phyloP scores from a whole-genome alignment of 2,329 filamentous ascomycete genomes.

The Aspergillus quadrilineatus region DNA sequence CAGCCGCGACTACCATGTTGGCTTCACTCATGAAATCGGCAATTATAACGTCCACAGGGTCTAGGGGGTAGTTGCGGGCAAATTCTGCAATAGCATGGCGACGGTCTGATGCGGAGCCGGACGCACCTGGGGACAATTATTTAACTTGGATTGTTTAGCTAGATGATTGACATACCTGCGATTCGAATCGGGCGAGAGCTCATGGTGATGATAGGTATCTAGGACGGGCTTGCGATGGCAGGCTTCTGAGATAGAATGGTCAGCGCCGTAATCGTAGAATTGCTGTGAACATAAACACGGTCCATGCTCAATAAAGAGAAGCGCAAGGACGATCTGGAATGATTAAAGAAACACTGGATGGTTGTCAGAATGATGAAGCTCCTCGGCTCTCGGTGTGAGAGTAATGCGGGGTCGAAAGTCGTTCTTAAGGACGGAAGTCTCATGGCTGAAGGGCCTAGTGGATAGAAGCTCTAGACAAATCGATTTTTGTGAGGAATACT shows the following conservation, averaged over 20 bases:
- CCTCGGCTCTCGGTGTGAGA: conserved; percentile 18
- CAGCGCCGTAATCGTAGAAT: no score
- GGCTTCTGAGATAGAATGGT: neutral
- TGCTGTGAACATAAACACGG: neutral
- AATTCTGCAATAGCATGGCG: conserved; percentile 47
- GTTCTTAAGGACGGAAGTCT: neutral
- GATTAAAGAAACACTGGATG: neutral
- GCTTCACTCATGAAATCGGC: conserved; percentile 51
- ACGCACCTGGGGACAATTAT: conserved; percentile 34
- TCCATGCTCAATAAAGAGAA: neutral
- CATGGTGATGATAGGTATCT: conserved; percentile 11
- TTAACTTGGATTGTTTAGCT: neutral
- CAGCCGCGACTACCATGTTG: conserved; percentile 50
- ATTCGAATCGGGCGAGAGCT: conserved; percentile 29
- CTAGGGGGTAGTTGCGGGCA: conserved; percentile 41
- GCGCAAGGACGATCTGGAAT: neutral
- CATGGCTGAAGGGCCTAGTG: neutral
- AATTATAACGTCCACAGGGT: conserved; percentile 50
- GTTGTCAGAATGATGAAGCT: conserved; percentile 2
- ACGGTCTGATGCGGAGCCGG: conserved; percentile 47
- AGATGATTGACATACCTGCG: conserved; percentile 23
- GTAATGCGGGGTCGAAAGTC: conserved; percentile 15
- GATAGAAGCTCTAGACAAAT: neutral
- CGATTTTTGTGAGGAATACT: neutral
- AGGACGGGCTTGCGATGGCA: neutral